Evolutionary conservation across 106 monocot genomes (phyloP).

Genomic region (Phalaenopsis aphrodite): DNA sequence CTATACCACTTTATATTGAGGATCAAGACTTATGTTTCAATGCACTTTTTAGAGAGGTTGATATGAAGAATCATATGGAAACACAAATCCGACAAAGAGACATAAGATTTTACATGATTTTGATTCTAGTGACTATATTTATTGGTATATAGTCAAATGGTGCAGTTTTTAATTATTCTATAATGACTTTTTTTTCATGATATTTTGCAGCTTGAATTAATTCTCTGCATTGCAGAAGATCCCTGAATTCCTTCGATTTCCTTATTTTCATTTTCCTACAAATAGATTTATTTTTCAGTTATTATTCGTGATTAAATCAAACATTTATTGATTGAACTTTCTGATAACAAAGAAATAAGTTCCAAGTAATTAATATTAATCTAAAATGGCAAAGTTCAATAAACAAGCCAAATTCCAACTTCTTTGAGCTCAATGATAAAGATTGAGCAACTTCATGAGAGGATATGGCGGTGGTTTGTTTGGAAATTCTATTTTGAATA

Average conservation of each 20-base stretch:
- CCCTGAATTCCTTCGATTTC: not conserved
- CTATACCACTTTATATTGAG: too few relatives aligned
- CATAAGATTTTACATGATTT: not conserved
- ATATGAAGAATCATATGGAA: too few relatives aligned
- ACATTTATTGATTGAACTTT: not conserved
- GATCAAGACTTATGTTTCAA: too few relatives aligned
- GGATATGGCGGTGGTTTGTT: not conserved
- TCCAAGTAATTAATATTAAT: not conserved
- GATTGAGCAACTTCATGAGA: not conserved
- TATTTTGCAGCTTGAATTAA: not conserved
- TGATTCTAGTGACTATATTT: not conserved
- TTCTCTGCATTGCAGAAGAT: not conserved
- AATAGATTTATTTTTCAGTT: not conserved
- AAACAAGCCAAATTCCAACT: not conserved
- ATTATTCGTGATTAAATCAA: not conserved
- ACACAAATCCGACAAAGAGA: not conserved
- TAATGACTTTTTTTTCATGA: too few relatives aligned
- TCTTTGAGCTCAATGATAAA: not conserved
- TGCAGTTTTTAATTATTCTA: too few relatives aligned
- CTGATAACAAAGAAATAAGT: not conserved
- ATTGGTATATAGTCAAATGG: not conserved
- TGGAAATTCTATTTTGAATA: not conserved
- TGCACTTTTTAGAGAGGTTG: too few relatives aligned
- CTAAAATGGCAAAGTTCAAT: not conserved
- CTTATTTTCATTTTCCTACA: not conserved